Percentiles rank a stretch among this genome's conserved stretches.
Conservation (phyloP, 768 basidiomycete species). For the Tylopilus sp. region DNA sequence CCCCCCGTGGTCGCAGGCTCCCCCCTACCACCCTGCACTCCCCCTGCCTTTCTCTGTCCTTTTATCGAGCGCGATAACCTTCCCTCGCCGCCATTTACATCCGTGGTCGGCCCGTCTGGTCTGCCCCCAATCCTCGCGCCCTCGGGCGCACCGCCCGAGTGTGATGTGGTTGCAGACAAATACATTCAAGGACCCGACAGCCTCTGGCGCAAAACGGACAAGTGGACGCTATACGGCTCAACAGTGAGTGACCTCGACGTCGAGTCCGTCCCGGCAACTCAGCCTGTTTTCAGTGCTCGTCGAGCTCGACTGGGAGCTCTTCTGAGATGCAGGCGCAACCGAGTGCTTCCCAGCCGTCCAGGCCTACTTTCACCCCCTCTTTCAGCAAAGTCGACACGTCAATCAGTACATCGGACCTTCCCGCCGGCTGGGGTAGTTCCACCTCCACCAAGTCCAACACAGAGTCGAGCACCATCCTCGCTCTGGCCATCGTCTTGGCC, state of each 20-base stretch:
- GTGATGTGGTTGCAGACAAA: conserved; percentile 45
- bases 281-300: conserved; percentile 16
- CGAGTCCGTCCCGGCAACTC: not conserved
- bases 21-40: conserved; percentile 39
- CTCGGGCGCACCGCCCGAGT: not conserved
- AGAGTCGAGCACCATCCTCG: conserved; percentile 49
- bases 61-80: conserved; percentile 31
- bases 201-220: conserved; percentile 51
- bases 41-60: conserved; percentile 64
- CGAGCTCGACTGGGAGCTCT: conserved; percentile 4
- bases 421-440: conserved; percentile 49
- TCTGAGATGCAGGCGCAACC: not conserved
- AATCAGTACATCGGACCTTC: conserved; percentile 35
- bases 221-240: conserved; percentile 70
- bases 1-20: conserved; percentile 44
- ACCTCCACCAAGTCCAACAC: conserved; percentile 12
- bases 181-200: conserved; percentile 53
- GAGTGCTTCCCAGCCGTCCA: conserved; percentile 9
- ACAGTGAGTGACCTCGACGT: conserved; percentile 40
- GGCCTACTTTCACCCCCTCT: conserved; percentile 13
- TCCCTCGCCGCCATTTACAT: not conserved
- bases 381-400: conserved; percentile 3
- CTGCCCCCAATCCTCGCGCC: not conserved
- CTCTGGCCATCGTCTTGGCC: conserved; percentile 61
- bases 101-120: not conserved